phyloP scores from a whole-genome alignment of 1,284 basidiomycete genomes.

The Garcileccinum viscosum region DNA sequence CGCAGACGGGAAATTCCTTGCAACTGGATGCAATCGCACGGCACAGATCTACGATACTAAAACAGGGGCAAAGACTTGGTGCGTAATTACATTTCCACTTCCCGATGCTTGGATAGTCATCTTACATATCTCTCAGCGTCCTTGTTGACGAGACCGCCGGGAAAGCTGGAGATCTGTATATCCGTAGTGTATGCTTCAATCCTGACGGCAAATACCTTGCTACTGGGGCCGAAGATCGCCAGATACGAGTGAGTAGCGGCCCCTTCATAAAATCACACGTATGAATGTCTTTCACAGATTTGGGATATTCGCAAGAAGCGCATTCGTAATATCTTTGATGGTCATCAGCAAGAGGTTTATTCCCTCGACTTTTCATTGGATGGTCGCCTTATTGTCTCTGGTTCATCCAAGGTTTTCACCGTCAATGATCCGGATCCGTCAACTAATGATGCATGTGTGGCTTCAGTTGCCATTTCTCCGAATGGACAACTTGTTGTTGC shows the following conservation, averaged over 20 bases:
- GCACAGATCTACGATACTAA: slow-evolving; percentile 81
- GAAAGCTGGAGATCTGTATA: slow-evolving; percentile 79
- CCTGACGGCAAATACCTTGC: slow-evolving; percentile 83
- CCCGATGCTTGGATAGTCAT: slow-evolving; percentile 16
- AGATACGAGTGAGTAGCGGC: slow-evolving; percentile 69
- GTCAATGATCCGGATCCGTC: slow-evolving; percentile 62
- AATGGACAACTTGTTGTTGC: slow-evolving; percentile 84
- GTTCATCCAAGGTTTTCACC: slow-evolving; percentile 62
- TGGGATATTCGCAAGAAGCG: slow-evolving; percentile 85
- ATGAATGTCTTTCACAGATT: slow-evolving; percentile 54
- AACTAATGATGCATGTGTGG: slow-evolving; percentile 78
- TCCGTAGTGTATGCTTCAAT: slow-evolving; percentile 84
- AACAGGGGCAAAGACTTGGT: slow-evolving; percentile 72
- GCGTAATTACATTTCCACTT: slow-evolving; percentile 21
- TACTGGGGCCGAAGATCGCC: slow-evolving; percentile 85
- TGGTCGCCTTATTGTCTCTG: slow-evolving; percentile 83
- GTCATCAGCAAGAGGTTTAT: slow-evolving; percentile 91
- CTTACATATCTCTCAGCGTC: slow-evolving; percentile 50
- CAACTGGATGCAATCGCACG: slow-evolving; percentile 80
- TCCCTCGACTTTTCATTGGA: slow-evolving; percentile 87
- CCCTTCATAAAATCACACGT: slow-evolving; percentile 12
- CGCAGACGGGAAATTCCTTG: slow-evolving; percentile 78
- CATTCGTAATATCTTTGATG: slow-evolving; percentile 78
- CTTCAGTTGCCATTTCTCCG: slow-evolving; percentile 81
- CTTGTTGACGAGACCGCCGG: slow-evolving; percentile 72